Conservation (phyloP, 331 rosid genomes). For the Malus hybrid region DNA sequence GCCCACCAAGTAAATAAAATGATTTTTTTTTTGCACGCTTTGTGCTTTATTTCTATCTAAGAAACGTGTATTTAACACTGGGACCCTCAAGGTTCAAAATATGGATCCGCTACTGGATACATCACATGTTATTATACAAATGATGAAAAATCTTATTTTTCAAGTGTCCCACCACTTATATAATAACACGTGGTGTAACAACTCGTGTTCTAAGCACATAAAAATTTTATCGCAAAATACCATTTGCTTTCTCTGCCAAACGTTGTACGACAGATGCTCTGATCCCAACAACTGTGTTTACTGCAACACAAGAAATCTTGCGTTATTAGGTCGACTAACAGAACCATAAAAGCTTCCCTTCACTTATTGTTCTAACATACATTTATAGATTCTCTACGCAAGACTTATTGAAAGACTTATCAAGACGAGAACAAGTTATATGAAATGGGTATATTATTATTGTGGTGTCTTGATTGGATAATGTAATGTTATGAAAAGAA, state of each 20-base stretch:
- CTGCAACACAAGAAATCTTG: background rate
- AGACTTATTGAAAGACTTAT: background rate
- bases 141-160: no score
- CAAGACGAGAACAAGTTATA: background rate
- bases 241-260: background rate
- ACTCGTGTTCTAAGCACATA: fast-evolving
- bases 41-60: no score
- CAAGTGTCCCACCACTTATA: no score
- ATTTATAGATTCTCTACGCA: background rate
- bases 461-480: no score
- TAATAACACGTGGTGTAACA: no score
- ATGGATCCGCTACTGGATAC: no score
- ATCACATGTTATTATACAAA: no score
- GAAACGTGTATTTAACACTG: no score
- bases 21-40: no score
- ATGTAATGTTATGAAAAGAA: background rate
- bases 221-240: background rate
- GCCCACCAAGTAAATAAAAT: no score
- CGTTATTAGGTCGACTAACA: background rate
- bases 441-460: background rate
- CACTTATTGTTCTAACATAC: background rate
- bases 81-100: no score
- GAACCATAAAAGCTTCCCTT: no score
- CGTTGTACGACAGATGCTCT: slow-evolving; percentile 29
- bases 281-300: slow-evolving; percentile 32